Evolutionary conservation across 2,329 filamentous ascomycete species (phyloP), one percentile per base, ranked within the genome.

Genomic region (Curvularia eragrostidis): DNA sequence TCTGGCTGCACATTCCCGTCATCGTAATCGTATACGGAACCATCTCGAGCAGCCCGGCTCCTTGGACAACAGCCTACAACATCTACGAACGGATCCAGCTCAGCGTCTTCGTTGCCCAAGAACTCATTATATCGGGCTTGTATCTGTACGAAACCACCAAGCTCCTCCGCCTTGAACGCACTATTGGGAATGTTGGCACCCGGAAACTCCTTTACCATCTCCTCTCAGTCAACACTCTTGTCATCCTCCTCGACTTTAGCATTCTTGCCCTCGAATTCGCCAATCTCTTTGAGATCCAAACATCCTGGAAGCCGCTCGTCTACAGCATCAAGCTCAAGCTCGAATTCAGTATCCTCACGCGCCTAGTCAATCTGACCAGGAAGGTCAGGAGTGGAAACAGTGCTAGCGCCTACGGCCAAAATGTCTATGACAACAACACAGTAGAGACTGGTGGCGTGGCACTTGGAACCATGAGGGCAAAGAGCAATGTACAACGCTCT

Each of bases 1-100:
- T 87, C 39, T 62, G 85, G 30, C 73, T 85, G 39, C 83, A 87
- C 62, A 73, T 84, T 0, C 80, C 84, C 0, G 82, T 83, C 8
- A 82, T 81, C 1, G 75, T 86, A 3, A 43, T 88, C 48, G 81
- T 82, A 3, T 85, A 79, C 58, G 85, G 82, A 3, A 70, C 78
- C 3, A 82, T 82, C 55, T 75, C 75, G 0, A 54, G 28, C 58
- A 75, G 44, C 71, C 38, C 75, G 49, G 52, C 73, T 0, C 48
- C 68, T 54, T 74, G 67, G 28, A 54, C 63, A n/a, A 36, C 48
- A 1, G 61, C 66, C 15, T 79, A 77, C 56, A 68, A 67, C 4
- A 63, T 78, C 55, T 77, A 75, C 65, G 77, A 79, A 57, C 77
- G 75, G 56, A 72, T 79, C n/a, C 77, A 79, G 44, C 73, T 79